These are phyloP conservation scores for Fusarium globosum DNA, from an alignment of 2,329 filamentous ascomycete species.

Conservation along the genomic window DNA sequence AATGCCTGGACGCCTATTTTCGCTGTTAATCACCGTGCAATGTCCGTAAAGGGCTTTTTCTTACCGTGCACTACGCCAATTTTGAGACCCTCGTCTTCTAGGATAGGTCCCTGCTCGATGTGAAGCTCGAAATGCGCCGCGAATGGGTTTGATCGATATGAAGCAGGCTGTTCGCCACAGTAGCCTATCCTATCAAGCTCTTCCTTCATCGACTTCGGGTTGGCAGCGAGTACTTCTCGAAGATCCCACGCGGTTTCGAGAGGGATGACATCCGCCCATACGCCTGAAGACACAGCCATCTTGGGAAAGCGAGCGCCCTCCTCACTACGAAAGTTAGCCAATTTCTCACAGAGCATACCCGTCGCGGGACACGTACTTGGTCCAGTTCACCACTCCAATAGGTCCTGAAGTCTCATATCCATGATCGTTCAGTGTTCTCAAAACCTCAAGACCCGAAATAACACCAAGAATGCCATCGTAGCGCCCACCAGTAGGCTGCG, in stretches of 20 bases:
- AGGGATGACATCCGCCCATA: conserved; percentile 3
- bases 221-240: neutral
- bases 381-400: conserved; percentile 7
- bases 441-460: neutral
- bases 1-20: conserved; percentile 4
- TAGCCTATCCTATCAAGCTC: conserved; percentile 8
- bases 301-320: conserved; percentile 12
- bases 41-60: rapidly evolving
- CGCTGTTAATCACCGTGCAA: rapidly evolving
- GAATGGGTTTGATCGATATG: neutral
- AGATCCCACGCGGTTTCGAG: conserved; percentile 5
- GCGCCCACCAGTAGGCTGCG: neutral
- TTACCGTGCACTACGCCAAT: neutral
- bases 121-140: conserved; percentile 5
- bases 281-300: conserved; percentile 1
- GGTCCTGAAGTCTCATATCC: neutral
- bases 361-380: neutral
- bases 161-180: neutral
- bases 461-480: conserved; percentile 13
- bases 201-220: conserved; percentile 10
- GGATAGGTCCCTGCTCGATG: neutral
- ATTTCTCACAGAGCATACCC: rapidly evolving
- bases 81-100: neutral
- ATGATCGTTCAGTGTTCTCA: neutral
- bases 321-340: neutral